Evolutionary conservation across 306 rosid species (phyloP).

Genomic region (Prosopis cineraria): DNA sequence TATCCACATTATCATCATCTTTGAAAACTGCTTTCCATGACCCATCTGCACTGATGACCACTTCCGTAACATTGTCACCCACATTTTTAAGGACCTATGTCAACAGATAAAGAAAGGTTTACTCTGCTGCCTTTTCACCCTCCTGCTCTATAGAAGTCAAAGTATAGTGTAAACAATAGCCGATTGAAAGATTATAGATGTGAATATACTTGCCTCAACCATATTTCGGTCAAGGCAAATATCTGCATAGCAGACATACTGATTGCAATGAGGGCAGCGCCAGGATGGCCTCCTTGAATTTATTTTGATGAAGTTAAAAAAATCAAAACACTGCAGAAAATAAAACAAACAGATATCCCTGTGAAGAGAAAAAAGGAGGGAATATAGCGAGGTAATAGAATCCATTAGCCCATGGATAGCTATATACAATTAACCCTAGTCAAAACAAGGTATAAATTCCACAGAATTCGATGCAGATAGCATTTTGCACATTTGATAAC

Average conservation of each 20-base stretch:
- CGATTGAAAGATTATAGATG: slow-evolving; percentile 33
- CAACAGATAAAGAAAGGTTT: slow-evolving; percentile 5
- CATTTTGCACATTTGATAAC: background rate
- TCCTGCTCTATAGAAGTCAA: background rate
- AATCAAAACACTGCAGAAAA: slow-evolving; percentile 83
- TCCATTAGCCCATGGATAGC: background rate
- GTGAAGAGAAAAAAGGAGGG: slow-evolving; percentile 15
- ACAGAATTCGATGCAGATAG: slow-evolving; percentile 18
- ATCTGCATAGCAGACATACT: slow-evolving; percentile 68
- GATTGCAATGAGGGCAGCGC: slow-evolving; percentile 99
- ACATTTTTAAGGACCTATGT: slow-evolving; percentile 76
- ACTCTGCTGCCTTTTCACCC: slow-evolving; percentile 8
- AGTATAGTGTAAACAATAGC: slow-evolving; percentile 31
- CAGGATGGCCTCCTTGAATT: slow-evolving; percentile 87
- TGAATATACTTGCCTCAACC: slow-evolving; percentile 72
- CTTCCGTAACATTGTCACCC: slow-evolving; percentile 66
- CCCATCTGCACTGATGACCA: slow-evolving; percentile 76
- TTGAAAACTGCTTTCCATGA: slow-evolving; percentile 77
- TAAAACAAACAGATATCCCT: slow-evolving; percentile 28
- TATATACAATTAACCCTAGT: slow-evolving; percentile 1
- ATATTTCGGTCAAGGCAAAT: slow-evolving; percentile 79
- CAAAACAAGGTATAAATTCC: slow-evolving; percentile 6
- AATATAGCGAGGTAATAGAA: background rate
- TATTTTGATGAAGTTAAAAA: slow-evolving; percentile 61
- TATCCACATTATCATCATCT: slow-evolving; percentile 46